phyloP scores from a whole-genome alignment of 2,329 filamentous ascomycete genomes.

The Ophiostoma tasmaniense region DNA sequence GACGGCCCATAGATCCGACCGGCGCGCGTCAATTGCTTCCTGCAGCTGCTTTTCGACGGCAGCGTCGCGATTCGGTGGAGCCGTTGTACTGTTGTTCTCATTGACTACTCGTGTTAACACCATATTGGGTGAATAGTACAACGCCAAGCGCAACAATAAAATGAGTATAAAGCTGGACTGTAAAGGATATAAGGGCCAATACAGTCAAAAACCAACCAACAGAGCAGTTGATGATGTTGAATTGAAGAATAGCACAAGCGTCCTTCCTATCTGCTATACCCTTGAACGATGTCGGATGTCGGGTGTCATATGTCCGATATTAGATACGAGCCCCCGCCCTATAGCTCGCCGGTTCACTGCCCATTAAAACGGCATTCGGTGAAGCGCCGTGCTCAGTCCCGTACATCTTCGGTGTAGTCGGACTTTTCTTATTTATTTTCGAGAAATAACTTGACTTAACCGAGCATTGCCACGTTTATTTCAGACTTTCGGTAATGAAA shows the following conservation, averaged over 20 bases:
- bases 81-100: not conserved
- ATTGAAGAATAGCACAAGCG: no score
- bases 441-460: no score
- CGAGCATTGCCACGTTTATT: no score
- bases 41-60: constrained; percentile 7
- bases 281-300: no score
- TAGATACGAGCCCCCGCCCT: not conserved
- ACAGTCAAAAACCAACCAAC: no score
- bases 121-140: no score
- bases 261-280: not conserved
- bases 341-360: not conserved
- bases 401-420: not conserved
- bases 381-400: not conserved
- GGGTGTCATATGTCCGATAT: not conserved
- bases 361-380: not conserved
- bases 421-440: no score
- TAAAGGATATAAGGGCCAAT: no score
- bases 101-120: not conserved
- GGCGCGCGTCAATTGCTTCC: not conserved
- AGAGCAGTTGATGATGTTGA: no score
- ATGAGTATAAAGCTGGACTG: no score
- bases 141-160: not conserved
- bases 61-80: not conserved
- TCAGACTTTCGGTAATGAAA: no score
- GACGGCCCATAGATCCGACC: constrained; percentile 5